Base-by-base conservation (phyloP, 805 yeast genomes). In the Jamesozyma jinghongensis region DNA sequence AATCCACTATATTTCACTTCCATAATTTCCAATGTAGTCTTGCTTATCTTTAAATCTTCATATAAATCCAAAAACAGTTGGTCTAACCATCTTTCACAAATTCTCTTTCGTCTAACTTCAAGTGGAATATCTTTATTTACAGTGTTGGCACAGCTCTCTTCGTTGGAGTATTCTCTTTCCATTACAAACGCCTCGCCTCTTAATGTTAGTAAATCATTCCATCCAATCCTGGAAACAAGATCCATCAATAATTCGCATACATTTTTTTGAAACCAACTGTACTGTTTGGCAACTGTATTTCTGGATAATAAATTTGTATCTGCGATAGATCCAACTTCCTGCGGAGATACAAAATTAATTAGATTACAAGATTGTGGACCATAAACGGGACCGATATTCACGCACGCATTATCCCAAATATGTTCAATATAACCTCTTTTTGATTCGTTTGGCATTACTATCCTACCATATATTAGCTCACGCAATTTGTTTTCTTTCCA, bases 101-200 rank as follows among this genome's bases (percentile, higher is more conserved):
- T 43, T 17, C 63, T 45, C 38, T 59, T 61, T 22, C 43, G 37
- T 37, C 52, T 47, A 11, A 57, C 34, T 4, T 49, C 47, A 13
- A 46, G 38, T n/a, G 54, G 56, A 10, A 53, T 43, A 10, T 45
- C 51, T 12, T 40, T 48, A 17, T 42, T 42, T 5, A 13, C 6
- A 11, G 19, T 25, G 34, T 29, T 32, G 22, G 37, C 36, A 22
- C 18, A 25, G 10, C 34, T 36, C 12, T 37, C 40, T 8, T 41
- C 42, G 5, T 43, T 45, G 8, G 43, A 18, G 50, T 77, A 77
- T 54, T 83, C 90, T 32, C 73, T 77, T 52, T 79, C 85, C 87
- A 90, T 90, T 8, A 85, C 76, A 62, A 90, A 90, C 0, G 83
- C 78, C 16, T 69, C 65, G 1, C 87, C 76, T 43, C 95, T 75